phyloP scores from a whole-genome alignment of 2,329 filamentous ascomycete genomes.

The Calonectria pteridis region DNA sequence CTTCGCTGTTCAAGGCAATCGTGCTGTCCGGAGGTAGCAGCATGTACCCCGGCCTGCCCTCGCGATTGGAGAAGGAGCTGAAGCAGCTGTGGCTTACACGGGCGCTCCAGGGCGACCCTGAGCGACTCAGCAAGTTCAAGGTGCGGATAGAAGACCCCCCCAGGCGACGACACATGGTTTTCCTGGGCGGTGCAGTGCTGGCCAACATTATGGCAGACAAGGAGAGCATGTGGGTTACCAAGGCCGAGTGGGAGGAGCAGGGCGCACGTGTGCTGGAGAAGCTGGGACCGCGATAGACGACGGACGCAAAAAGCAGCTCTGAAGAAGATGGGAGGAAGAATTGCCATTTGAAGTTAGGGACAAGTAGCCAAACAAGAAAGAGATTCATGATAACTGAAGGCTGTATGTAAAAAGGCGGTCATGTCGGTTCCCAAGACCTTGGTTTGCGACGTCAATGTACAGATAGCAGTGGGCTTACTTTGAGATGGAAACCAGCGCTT shows the following conservation, averaged over 20 bases:
- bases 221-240: constrained; percentile 98
- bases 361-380: constrained; percentile 42
- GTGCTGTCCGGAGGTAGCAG: constrained; percentile 96
- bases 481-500: not conserved
- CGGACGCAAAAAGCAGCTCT: not conserved
- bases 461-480: not conserved
- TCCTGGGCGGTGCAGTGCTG: constrained; percentile 94
- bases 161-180: constrained; percentile 98
- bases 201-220: constrained; percentile 99
- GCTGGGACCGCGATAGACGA: constrained; percentile 82
- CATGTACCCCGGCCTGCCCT: constrained; percentile 98
- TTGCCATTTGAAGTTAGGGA: constrained; percentile 38
- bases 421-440: not conserved
- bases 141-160: constrained; percentile 98
- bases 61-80: constrained; percentile 95
- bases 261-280: constrained; percentile 89
- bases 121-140: constrained; percentile 98
- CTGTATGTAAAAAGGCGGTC: not conserved
- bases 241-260: constrained; percentile 97
- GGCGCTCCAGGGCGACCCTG: constrained; percentile 90
- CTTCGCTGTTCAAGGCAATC: constrained; percentile 95
- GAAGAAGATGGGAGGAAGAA: constrained; percentile 25
- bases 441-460: not conserved
- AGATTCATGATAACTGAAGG: constrained; percentile 22
- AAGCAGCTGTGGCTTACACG: constrained; percentile 98